phyloP scores from a whole-genome alignment of 1,139 yeast species.

The Arxiozyma slooffiae region DNA sequence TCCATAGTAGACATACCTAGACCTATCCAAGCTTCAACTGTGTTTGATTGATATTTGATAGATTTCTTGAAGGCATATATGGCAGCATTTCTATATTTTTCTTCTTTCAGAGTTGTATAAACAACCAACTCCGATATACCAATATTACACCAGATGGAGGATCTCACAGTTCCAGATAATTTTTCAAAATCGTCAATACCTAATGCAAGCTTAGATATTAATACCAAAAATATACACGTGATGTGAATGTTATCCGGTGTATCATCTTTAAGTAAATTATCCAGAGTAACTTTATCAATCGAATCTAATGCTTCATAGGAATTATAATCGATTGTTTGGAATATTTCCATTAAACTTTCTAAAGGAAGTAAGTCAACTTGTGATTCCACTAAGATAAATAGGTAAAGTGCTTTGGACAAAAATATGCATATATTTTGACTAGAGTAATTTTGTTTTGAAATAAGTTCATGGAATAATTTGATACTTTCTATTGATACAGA shows the following conservation, averaged over 20 bases:
- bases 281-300: conserved; percentile 36
- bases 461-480: conserved; percentile 20
- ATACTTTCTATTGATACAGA: conserved; percentile 39
- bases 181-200: conserved; percentile 10
- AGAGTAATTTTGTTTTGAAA: conserved; percentile 22
- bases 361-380: conserved; percentile 38
- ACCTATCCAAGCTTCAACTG: conserved; percentile 70
- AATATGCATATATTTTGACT: conserved; percentile 47
- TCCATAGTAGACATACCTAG: conserved; percentile 63
- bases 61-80: conserved; percentile 54
- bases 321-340: conserved; percentile 17
- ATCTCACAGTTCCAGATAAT: conserved; percentile 40
- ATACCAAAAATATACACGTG: conserved; percentile 22
- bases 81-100: conserved; percentile 38
- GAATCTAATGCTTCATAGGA: conserved; percentile 16
- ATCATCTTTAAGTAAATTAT: conserved; percentile 30
- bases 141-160: conserved; percentile 58
- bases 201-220: conserved; percentile 26
- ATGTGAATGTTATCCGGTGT: conserved; percentile 21
- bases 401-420: conserved; percentile 38
- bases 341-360: conserved; percentile 33
- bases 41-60: conserved; percentile 58
- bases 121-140: conserved; percentile 57
- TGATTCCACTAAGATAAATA: conserved; percentile 41
- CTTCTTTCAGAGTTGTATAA: conserved; percentile 32